Evolutionary conservation across 2,329 filamentous ascomycete genomes (phyloP).

Genomic region (Colletotrichum eremochloae): DNA sequence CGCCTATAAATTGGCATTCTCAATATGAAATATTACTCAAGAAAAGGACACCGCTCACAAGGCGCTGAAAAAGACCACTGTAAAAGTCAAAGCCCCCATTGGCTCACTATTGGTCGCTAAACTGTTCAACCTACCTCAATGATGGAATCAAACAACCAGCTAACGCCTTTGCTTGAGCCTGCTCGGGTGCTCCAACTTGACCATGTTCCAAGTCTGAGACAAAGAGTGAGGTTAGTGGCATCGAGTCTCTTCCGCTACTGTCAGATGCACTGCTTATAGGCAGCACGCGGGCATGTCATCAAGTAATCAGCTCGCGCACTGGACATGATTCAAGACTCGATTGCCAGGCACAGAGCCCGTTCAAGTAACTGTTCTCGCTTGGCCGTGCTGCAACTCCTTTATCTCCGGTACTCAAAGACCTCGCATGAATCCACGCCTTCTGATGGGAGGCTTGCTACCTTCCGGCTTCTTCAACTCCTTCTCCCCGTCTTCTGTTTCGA

Average conservation of each 20-base stretch:
- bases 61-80: background rate
- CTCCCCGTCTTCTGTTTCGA: constrained; percentile 44
- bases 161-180: background rate
- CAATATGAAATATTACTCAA: background rate
- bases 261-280: background rate
- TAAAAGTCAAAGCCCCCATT: background rate
- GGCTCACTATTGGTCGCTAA: background rate
- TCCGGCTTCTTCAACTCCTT: constrained; percentile 48
- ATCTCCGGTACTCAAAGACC: constrained; percentile 42
- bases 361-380: background rate
- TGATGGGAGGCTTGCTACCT: constrained; percentile 47
- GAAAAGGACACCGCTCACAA: background rate
- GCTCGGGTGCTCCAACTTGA: background rate
- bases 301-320: background rate
- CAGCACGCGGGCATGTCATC: background rate
- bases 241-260: background rate
- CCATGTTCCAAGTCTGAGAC: background rate
- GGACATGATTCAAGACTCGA: background rate
- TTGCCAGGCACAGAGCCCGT: background rate
- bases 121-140: background rate
- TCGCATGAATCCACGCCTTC: constrained; percentile 51
- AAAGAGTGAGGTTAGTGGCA: background rate
- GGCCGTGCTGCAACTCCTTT: background rate
- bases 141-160: background rate
- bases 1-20: background rate